These are phyloP conservation scores for Plasmopara muralis DNA, from an alignment of 352 stramenopile genomes.

Conservation along the genomic window DNA sequence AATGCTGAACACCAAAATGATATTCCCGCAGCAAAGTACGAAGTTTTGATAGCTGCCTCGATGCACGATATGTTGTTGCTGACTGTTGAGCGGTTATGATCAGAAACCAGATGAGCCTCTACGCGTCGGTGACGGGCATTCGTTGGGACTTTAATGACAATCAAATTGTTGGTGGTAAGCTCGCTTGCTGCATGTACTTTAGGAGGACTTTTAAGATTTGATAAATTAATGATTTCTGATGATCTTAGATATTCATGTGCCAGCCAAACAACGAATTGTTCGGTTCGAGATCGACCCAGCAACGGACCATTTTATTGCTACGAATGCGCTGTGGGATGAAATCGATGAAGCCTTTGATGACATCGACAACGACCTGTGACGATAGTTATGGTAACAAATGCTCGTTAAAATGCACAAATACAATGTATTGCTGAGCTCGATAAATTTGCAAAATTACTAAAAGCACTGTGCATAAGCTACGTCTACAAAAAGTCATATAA, in stretches of 20 bases:
- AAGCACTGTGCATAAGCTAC: no score
- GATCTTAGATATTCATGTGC: constrained; percentile 53
- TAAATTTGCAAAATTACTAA: no score
- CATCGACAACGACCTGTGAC: no score
- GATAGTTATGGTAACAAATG: no score
- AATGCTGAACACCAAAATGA: constrained; percentile 59
- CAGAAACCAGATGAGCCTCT: constrained; percentile 78
- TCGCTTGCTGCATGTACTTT: no score
- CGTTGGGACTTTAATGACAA: constrained; percentile 65
- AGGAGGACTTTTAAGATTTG: not conserved
- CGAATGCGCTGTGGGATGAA: no score
- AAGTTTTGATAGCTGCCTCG: not conserved
- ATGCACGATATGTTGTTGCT: constrained; percentile 1
- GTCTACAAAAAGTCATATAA: no score
- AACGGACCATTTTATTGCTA: constrained; percentile 33
- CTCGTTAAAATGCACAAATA: no score
- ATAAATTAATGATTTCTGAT: no score
- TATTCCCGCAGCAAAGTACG: constrained; percentile 64
- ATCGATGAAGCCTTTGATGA: no score
- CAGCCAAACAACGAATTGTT: constrained; percentile 45
- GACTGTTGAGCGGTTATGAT: not conserved
- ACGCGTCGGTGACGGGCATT: constrained; percentile 69
- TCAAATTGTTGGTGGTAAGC: constrained; percentile 30
- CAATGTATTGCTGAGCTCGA: no score
- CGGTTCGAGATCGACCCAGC: constrained; percentile 53